Evolutionary conservation across 83 land plant genomes (phyloP), one percentile per base, ranked within the genome.

Genomic region (Diphasiastrum complanatum): DNA sequence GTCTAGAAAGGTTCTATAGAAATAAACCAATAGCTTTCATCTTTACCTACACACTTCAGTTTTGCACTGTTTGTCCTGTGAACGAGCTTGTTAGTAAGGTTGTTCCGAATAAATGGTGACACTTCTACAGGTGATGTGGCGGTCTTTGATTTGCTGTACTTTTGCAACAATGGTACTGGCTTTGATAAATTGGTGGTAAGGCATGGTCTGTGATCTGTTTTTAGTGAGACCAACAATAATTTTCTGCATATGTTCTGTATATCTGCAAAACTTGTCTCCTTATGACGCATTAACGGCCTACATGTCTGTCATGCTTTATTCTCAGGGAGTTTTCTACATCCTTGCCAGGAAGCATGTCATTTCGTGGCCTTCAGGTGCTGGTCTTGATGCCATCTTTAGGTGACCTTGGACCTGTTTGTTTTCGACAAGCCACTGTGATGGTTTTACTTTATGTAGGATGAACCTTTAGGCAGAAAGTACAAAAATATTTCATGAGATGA

Each of bases 91-190:
- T 26, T 19, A 18, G 8, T 29, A 46, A 31, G 5, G 48, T 40
- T 45, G 29, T 50, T 60, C 5, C n/a, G 41, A 24, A 6, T 5
- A 5, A 18, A 24, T n/a, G n/a, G n/a, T n/a, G 11, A 6, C 10
- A 5, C 52, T 18, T 5, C 11, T 48, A 16, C 45, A 76, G 79
- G 77, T 76, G 23, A 76, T 76, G 79, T 76, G 79, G 79, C 63
- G 79, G 30, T 76, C 76, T 11, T 35, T 76, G n/a, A 38, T 76
- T 27, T 76, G 79, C 45, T 64, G 77, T 30, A 59, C 76, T 57
- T 43, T 59, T 23, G 76, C 76, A 51, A 76, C 79, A 45, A 65
- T 71, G 79, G 51, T 72, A 24, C 61, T 76, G 10, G 70, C 79
- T 24, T 76, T 66, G 77, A 71, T 76, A 27, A 47, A 71, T 60